Base-by-base conservation (phyloP, 495 filamentous ascomycete genomes). In the Rhizodiscina lignyota region DNA sequence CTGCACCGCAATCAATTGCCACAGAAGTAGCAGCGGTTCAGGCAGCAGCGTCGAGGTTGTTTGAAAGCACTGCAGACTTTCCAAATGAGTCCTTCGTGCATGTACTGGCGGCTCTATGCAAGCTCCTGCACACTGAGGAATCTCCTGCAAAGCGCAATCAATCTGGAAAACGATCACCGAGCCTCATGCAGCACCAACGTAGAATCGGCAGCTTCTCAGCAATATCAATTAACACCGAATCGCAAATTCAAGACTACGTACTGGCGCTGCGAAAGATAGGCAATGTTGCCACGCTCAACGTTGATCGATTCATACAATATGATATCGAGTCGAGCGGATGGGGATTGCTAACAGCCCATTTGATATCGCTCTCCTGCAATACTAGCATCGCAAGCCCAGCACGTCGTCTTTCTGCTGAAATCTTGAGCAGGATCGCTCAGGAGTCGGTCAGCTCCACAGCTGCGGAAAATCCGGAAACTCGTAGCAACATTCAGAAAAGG, bases 21-120 rank as follows among this genome's bases (percentile, higher is more conserved):
- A 63, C 70, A 3, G 89, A 96, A 47, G 76, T 91, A 4, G 66
- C 77, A 35, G 87, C 89, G 17, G 87, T 93, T 2, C 81, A 94
- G 49, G 68, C 74, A n/a, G 91, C 87, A 2, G 81, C 84, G 2
- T 70, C 71, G 2, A 76, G 87, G 39, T 62, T 97, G 39, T 77
- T 94, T 39, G 87, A 96, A 55, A 86, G 80, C 42, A 94, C 84
- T 0, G 63, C 72, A 31, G 85, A 93, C 43, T 92, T 86, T 42
- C 82, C 86, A 0, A 80, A 83, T 48, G 58, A 67, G 19, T 62
- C 84, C 0, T 96, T 94, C 39, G 59, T 76, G n/a, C 70, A 79
- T 32, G 67, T 94, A 4, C 61, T 94, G 3, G 58, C 60, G 27
- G 78, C 85, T 1, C 64, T 94, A 3, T 81, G 83, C 50, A 39